Conservation (phyloP, 2,329 filamentous ascomycete genomes). For the Colletotrichum lentis region DNA sequence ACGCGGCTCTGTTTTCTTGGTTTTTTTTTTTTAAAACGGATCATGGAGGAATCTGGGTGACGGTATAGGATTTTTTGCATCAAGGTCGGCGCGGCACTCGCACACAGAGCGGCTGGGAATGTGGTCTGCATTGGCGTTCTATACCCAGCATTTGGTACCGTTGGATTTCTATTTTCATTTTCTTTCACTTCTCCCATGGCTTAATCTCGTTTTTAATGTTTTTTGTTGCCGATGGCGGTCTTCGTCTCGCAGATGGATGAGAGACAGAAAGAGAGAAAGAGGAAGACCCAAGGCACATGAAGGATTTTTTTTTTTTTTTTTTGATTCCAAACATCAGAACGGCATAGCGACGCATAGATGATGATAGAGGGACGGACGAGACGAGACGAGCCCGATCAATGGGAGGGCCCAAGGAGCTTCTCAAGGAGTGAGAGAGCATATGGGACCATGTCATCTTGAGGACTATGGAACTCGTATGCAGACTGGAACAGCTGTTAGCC, state of each 20-base stretch:
- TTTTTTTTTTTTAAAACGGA: too few relatives aligned
- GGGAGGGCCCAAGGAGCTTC: neutral
- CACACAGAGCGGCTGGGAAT: slow-evolving; percentile 29
- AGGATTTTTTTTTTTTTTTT: neutral
- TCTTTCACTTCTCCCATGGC: neutral
- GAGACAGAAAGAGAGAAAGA: neutral
- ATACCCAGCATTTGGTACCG: slow-evolving; percentile 37
- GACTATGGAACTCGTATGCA: slow-evolving; percentile 14
- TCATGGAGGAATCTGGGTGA: neutral
- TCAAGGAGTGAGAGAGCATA: neutral
- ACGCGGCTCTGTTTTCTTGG: neutral
- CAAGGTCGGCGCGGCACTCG: slow-evolving; percentile 21
- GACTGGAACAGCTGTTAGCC: slow-evolving; percentile 22
- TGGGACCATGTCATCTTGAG: slow-evolving; percentile 1
- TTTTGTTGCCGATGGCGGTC: neutral
- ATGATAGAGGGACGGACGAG: slow-evolving; percentile 36
- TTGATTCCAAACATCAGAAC: slow-evolving; percentile 30
- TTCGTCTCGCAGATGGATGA: too few relatives aligned
- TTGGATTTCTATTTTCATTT: neutral
- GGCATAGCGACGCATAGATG: slow-evolving; percentile 32
- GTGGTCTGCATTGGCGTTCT: slow-evolving; percentile 31
- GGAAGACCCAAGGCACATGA: slow-evolving; percentile 13
- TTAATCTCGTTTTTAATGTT: slow-evolving; percentile 28
- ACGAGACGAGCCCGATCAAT: slow-evolving; percentile 2
- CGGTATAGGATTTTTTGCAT: neutral